Evolutionary conservation across 768 basidiomycete species (phyloP).

Genomic region (Calocybe cyanea): DNA sequence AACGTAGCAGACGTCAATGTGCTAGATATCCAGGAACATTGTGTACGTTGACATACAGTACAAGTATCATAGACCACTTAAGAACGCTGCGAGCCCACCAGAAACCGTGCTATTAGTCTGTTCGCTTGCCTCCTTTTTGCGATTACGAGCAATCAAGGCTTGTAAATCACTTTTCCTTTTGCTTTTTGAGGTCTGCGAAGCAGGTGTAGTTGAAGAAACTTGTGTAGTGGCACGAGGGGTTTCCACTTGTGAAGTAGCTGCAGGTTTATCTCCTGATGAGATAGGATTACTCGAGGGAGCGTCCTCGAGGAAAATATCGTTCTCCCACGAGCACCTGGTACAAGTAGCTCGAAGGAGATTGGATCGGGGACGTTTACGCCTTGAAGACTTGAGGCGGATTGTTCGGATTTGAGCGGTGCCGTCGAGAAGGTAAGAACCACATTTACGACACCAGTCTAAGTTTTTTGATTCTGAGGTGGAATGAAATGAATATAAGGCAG

Average conservation of each 20-base stretch:
- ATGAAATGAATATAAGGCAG: conserved; percentile 57
- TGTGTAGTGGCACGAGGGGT: not conserved
- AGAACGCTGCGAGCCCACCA: conserved; percentile 52
- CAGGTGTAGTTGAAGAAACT: not conserved
- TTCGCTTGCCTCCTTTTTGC: conserved; percentile 45
- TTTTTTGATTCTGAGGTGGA: conserved; percentile 23
- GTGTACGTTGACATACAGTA: not conserved
- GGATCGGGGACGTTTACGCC: conserved; percentile 13
- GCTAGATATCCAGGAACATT: not conserved
- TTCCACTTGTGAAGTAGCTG: conserved; percentile 7
- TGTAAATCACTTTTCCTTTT: conserved; percentile 55
- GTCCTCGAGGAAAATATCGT: conserved; percentile 17
- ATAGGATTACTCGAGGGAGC: conserved; percentile 8
- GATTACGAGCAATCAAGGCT: conserved; percentile 61
- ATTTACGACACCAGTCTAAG: conserved; percentile 40
- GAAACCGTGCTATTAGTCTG: conserved; percentile 20
- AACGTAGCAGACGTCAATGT: not conserved
- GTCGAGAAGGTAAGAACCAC: conserved; percentile 46
- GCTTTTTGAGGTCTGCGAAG: conserved; percentile 26
- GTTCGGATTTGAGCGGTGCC: conserved; percentile 34
- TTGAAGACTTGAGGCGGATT: conserved; percentile 24
- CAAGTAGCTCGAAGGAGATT: conserved; percentile 26
- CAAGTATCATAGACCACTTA: conserved; percentile 33
- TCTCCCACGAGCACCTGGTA: conserved; percentile 23
- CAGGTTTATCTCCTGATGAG: conserved; percentile 8